Conservation (phyloP, 2,329 filamentous ascomycete species). For the Exophiala aquamarina region DNA sequence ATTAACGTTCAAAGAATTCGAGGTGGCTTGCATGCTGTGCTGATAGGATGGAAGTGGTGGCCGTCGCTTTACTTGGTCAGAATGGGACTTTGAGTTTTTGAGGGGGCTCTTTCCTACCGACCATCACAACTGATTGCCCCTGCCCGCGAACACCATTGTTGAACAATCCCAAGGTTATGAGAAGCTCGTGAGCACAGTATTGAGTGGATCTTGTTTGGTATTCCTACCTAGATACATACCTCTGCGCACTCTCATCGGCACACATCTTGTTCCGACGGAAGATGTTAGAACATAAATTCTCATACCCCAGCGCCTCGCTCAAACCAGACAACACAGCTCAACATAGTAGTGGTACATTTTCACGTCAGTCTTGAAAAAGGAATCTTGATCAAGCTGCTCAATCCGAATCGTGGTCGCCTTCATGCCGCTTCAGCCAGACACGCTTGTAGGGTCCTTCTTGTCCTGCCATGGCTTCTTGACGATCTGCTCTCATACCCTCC, state of each 20-base stretch:
- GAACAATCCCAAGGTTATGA: no score
- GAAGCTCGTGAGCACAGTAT: no score
- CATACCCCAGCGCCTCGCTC: conserved; percentile 23
- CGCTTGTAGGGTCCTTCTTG: conserved; percentile 42
- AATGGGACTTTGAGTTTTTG: no score
- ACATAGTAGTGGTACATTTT: conserved; percentile 17
- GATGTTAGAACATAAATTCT: neutral
- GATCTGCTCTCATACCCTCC: conserved; percentile 67
- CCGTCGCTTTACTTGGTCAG: no score
- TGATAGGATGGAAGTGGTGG: no score
- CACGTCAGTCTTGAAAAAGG: neutral
- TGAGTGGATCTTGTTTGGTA: no score
- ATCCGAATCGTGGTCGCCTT: conserved; percentile 8
- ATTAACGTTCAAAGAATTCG: no score
- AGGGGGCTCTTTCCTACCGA: no score
- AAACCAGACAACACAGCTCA: conserved; percentile 7
- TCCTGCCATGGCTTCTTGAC: conserved; percentile 39
- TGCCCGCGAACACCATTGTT: neutral
- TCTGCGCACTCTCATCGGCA: neutral
- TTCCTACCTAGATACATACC: conserved; percentile 3
- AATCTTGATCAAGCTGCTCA: conserved; percentile 20
- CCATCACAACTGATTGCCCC: no score
- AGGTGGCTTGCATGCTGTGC: no score
- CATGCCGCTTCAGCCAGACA: conserved; percentile 39
- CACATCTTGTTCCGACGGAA: conserved; percentile 1